Evolutionary conservation across 2,329 filamentous ascomycete genomes (phyloP).

Genomic region (Neoascochyta sp.): DNA sequence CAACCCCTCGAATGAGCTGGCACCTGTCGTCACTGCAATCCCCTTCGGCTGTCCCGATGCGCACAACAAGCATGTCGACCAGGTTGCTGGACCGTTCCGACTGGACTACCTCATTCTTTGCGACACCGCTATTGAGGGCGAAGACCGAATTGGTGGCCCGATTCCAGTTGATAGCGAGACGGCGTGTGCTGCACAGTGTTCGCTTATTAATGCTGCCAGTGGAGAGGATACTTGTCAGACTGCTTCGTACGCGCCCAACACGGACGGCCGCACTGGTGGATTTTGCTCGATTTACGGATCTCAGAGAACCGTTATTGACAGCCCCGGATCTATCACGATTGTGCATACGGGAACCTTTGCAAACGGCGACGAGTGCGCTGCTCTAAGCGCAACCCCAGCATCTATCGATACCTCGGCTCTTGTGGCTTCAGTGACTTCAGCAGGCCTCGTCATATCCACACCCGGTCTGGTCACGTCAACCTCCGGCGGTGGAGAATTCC

Average conservation of each 20-base stretch:
- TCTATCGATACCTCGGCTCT: constrained; percentile 19
- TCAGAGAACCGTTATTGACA: constrained; percentile 8
- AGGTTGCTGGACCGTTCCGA: constrained; percentile 21
- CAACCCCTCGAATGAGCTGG: constrained; percentile 1
- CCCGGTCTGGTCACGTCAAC: constrained; percentile 19
- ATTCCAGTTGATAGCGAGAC: constrained; percentile 18
- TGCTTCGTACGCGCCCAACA: constrained; percentile 19
- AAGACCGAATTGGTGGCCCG: constrained; percentile 14
- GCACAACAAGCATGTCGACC: constrained; percentile 15
- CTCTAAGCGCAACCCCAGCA: constrained; percentile 4
- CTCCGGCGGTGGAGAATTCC: constrained; percentile 18
- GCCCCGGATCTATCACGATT: constrained; percentile 17
- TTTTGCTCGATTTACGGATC: constrained; percentile 16
- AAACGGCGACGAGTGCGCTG: constrained; percentile 19
- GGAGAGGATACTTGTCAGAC: constrained; percentile 20
- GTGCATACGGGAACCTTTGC: constrained; percentile 20
- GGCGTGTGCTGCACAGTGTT: constrained; percentile 28
- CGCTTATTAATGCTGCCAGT: constrained; percentile 21
- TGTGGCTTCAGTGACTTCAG: constrained; percentile 19
- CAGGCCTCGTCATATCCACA: constrained; percentile 17
- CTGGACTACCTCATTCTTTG: constrained; percentile 29
- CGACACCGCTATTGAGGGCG: constrained; percentile 18
- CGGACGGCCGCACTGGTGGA: constrained; percentile 14
- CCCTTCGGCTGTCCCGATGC: constrained; percentile 25
- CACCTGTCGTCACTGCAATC: constrained; percentile 18